These are phyloP conservation scores for Leishmania braziliensis DNA, from an alignment of 208 protist genomes.

Conservation along the genomic window DNA sequence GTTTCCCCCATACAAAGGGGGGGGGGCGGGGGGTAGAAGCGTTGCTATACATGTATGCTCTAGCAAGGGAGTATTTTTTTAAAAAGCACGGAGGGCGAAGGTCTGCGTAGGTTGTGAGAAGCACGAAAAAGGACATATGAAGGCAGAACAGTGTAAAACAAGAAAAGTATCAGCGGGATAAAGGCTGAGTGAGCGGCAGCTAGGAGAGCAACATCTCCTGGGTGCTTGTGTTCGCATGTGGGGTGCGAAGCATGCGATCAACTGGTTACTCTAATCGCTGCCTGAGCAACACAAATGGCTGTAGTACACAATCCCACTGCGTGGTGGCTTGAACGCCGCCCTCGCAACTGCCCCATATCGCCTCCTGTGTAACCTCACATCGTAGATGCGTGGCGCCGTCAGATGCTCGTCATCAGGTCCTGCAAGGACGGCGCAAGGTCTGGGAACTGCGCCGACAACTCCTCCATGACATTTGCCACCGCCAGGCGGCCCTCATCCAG, in stretches of 20 bases:
- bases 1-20: not conserved
- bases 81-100: not conserved
- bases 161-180: not conserved
- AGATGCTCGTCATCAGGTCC: constrained; percentile 60
- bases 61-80: not conserved
- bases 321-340: not conserved
- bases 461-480: constrained; percentile 73
- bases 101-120: not conserved
- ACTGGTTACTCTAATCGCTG: not conserved
- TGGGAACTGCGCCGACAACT: constrained; percentile 70
- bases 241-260: not conserved
- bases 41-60: constrained; percentile 1
- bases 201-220: not conserved
- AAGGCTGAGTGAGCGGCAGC: not conserved
- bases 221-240: not conserved
- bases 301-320: not conserved
- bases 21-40: not conserved
- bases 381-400: not conserved
- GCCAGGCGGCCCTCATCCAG: constrained; percentile 71
- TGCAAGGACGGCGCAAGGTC: constrained; percentile 71
- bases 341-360: not conserved
- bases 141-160: not conserved
- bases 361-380: not conserved
- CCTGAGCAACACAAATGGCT: not conserved
- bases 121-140: not conserved